A percentile compares a stretch with the other conserved stretches of the same genome.
Conservation (phyloP, 805 yeast genomes). For the Teunomyces panamensis region DNA sequence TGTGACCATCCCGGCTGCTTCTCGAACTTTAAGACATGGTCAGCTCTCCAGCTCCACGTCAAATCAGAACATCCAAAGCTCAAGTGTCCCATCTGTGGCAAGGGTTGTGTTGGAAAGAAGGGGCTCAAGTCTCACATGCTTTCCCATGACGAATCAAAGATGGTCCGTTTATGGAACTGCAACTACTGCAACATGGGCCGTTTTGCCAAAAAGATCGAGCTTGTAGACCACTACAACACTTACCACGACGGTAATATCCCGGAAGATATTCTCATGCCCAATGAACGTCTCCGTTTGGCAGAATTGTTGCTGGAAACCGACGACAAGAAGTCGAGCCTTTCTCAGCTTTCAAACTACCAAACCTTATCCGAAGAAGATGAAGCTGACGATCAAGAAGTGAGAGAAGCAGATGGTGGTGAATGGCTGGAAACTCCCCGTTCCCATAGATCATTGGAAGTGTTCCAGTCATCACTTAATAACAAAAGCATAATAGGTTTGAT, state of each 20-base stretch:
- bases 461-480: slow-evolving; percentile 3
- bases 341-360: slow-evolving; percentile 4
- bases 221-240: slow-evolving; percentile 54
- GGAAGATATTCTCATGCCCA: slow-evolving; percentile 25
- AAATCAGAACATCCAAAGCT: slow-evolving; percentile 72
- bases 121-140: slow-evolving; percentile 74
- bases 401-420: neutral
- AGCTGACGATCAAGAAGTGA: slow-evolving; percentile 4
- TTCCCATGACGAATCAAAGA: slow-evolving; percentile 53
- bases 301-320: slow-evolving; percentile 16
- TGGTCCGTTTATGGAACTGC: slow-evolving; percentile 68
- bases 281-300: slow-evolving; percentile 21
- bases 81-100: slow-evolving; percentile 62
- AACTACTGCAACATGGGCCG: slow-evolving; percentile 44
- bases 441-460: slow-evolving; percentile 5
- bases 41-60: slow-evolving; percentile 67
- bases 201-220: slow-evolving; percentile 55
- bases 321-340: slow-evolving; percentile 6
- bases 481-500: slow-evolving; percentile 35
- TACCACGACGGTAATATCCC: slow-evolving; percentile 44
- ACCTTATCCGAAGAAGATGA: slow-evolving; percentile 8
- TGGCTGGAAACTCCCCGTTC: slow-evolving; percentile 5
- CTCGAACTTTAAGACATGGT: slow-evolving; percentile 63
- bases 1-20: slow-evolving; percentile 66
- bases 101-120: slow-evolving; percentile 66